phyloP scores from a whole-genome alignment of 352 stramenopile species.

The Phytophthora rubi region DNA sequence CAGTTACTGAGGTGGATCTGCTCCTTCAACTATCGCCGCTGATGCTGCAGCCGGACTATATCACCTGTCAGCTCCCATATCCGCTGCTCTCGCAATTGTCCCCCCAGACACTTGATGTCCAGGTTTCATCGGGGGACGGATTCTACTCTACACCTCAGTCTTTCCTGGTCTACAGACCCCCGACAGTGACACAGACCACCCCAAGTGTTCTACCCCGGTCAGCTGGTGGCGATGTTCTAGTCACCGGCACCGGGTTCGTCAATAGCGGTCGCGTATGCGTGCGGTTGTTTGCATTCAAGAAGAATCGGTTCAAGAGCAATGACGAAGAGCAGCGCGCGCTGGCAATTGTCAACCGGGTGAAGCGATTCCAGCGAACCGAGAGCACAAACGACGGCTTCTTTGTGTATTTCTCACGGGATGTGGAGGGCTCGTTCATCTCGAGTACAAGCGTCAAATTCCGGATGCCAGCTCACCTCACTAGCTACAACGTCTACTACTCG shows the following conservation, averaged over 20 bases:
- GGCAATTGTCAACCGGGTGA: slow-evolving; percentile 39
- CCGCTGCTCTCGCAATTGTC: slow-evolving; percentile 22
- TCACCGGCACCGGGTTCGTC: slow-evolving; percentile 56
- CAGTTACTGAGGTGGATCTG: slow-evolving; percentile 55
- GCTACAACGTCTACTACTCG: slow-evolving; percentile 72
- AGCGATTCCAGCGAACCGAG: slow-evolving; percentile 30
- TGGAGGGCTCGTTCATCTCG: slow-evolving; percentile 51
- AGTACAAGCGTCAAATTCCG: slow-evolving; percentile 41
- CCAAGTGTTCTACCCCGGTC: slow-evolving; percentile 66
- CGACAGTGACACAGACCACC: slow-evolving; percentile 43
- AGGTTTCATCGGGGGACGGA: slow-evolving; percentile 71
- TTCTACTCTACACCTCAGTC: slow-evolving; percentile 49
- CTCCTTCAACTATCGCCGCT: slow-evolving; percentile 68
- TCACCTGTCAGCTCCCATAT: slow-evolving; percentile 42
- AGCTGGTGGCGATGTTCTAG: slow-evolving; percentile 54
- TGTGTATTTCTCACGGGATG: slow-evolving; percentile 41
- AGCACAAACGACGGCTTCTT: slow-evolving; percentile 48
- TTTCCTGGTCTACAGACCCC: slow-evolving; percentile 59
- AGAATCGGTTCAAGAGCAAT: slow-evolving; percentile 32
- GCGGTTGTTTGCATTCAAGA: slow-evolving; percentile 56
- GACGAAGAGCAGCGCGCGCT: slow-evolving; percentile 43
- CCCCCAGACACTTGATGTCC: slow-evolving; percentile 51
- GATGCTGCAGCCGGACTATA: slow-evolving; percentile 51
- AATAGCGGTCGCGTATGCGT: slow-evolving; percentile 44
- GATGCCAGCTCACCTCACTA: slow-evolving; percentile 55